Conservation (phyloP, 202 grass and related monocot species). For the Panicum hallii region DNA sequence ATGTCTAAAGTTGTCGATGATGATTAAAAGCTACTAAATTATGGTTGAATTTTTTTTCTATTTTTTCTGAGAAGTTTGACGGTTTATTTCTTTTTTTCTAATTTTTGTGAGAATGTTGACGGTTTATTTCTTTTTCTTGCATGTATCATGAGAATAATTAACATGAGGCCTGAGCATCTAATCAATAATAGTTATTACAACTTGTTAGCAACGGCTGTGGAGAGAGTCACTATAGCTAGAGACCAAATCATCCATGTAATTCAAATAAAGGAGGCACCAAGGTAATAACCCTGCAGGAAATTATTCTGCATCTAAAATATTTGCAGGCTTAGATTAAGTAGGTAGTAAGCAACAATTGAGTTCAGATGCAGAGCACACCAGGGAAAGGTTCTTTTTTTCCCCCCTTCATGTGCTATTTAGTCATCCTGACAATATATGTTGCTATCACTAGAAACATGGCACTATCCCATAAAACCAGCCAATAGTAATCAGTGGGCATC, state of each 20-base stretch:
- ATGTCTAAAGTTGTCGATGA: no score
- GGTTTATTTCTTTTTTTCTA: neutral
- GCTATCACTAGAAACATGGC: slow-evolving; percentile 50
- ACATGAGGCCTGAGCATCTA: no score
- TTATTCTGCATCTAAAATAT: slow-evolving; percentile 7
- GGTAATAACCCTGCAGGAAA: neutral
- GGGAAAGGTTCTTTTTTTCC: slow-evolving; percentile 42
- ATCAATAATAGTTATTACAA: no score
- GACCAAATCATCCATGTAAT: neutral
- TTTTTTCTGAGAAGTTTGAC: neutral
- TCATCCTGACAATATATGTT: slow-evolving; percentile 43
- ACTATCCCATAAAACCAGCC: slow-evolving; percentile 51
- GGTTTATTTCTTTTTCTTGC: neutral
- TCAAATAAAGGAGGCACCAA: neutral
- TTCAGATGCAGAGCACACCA: slow-evolving; percentile 51
- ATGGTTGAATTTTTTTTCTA: neutral
- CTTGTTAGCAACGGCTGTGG: no score
- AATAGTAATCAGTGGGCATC: slow-evolving; percentile 57
- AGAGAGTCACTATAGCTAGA: neutral
- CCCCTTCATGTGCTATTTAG: slow-evolving; percentile 25
- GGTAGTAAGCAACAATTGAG: slow-evolving; percentile 39
- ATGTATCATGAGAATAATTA: neutral
- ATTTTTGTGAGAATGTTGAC: neutral
- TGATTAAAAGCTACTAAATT: neutral
- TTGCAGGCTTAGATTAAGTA: slow-evolving; percentile 2